Base-by-base conservation (phyloP, 108 stramenopile genomes). In the Skeletonema costatum region DNA sequence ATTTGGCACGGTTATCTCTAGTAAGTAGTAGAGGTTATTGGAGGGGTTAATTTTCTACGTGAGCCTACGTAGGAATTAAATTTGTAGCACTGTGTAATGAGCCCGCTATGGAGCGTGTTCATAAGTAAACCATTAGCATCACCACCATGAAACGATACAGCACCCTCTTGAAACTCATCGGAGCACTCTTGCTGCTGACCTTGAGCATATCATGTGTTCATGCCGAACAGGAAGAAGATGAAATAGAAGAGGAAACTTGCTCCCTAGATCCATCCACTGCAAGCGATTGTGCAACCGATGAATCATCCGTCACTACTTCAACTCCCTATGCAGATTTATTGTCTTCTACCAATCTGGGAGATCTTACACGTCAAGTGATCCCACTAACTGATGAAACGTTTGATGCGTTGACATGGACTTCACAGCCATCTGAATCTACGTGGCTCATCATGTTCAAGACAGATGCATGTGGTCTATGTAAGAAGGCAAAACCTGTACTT, bases 361-460 rank as follows among this genome's bases (percentile, higher is more conserved):
- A 69, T 60, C 68, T 63, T 29, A 39, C 70, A 21, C 68, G 60
- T 10, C 75, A 59, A 66, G 70, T 82, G 14, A 42, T 82, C 3
- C 25, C 65, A 14, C 74, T 82, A 8, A 75, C 66, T 8, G 81
- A 82, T 38, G 81, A 82, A 11, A 82, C 58, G 21, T 82, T 82
- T 48, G 81, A 82, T 25, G 56, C 13, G 12, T 65, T 82, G 36
- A 82, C 81, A 25, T 60, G 29, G 66, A 67, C 81, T 6, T 66
- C 81, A 13, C 8, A 38, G 9, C 81, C 81, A 41, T 42, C n/a
- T n/a, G n/a, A n/a, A n/a, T n/a, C 70, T 14, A 82, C 81, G n/a
- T 82, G 81, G 81, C 64, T 82, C 30, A 76, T 82, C 36, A 82
- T 82, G 81, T 82, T 82, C 68, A 75, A 82, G 62, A 76, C 81